These are phyloP conservation scores for Leccinum glutinopallens DNA, from an alignment of 1,284 basidiomycete genomes.

Conservation along the genomic window DNA sequence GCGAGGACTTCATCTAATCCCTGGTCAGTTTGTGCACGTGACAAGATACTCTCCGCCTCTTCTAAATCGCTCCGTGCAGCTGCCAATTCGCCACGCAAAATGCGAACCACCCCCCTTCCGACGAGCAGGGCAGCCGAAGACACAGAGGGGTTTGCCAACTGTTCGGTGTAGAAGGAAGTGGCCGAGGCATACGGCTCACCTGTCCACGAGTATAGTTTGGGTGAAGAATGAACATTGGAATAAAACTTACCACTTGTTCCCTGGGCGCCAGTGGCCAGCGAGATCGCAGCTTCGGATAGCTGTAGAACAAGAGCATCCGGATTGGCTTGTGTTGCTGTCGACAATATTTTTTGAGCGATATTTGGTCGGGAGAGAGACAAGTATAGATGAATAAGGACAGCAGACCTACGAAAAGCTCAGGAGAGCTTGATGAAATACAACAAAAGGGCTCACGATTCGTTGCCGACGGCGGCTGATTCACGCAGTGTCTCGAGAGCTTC, in stretches of 20 bases:
- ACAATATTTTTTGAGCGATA: slow-evolving; percentile 84
- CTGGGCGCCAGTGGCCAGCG: slow-evolving; percentile 79
- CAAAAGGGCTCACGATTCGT: slow-evolving; percentile 56
- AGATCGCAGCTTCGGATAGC: slow-evolving; percentile 86
- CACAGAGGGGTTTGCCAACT: slow-evolving; percentile 83
- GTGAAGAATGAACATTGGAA: background rate
- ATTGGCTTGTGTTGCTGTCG: slow-evolving; percentile 79
- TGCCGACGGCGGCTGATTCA: slow-evolving; percentile 58
- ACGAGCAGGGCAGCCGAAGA: slow-evolving; percentile 76
- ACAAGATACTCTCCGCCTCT: slow-evolving; percentile 61
- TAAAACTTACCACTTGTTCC: slow-evolving; percentile 34
- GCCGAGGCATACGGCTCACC: slow-evolving; percentile 61
- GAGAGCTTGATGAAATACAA: slow-evolving; percentile 8
- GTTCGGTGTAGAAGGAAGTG: slow-evolving; percentile 89
- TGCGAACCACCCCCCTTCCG: slow-evolving; percentile 82
- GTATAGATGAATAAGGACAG: slow-evolving; percentile 82
- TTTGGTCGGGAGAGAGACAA: slow-evolving; percentile 84
- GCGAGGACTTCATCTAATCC: slow-evolving; percentile 64
- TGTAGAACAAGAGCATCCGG: slow-evolving; percentile 91
- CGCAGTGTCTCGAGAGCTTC: slow-evolving; percentile 89
- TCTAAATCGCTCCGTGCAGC: slow-evolving; percentile 86
- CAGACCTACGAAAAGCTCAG: slow-evolving; percentile 53
- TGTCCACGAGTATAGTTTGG: slow-evolving; percentile 11
- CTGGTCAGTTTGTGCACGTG: slow-evolving; percentile 25
- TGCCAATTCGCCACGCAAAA: slow-evolving; percentile 77